Evolutionary conservation across 2,329 filamentous ascomycete species (phyloP).

Genomic region (Xylaria sp.): DNA sequence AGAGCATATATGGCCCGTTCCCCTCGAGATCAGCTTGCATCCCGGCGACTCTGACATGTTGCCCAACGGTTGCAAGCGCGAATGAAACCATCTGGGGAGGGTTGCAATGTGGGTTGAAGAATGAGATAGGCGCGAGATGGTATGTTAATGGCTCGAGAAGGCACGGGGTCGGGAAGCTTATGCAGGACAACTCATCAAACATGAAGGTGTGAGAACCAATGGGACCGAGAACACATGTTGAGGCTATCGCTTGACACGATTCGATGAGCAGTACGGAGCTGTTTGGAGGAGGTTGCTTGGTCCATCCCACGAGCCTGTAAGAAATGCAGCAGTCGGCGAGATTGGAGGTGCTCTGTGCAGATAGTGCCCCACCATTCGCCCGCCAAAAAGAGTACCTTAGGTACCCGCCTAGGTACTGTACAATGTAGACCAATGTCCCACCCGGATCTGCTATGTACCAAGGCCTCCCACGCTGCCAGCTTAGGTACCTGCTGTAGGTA

Average conservation of each 20-base stretch:
- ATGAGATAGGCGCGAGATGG: conserved; percentile 40
- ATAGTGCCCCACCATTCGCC: conserved; percentile 5
- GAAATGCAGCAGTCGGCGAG: conserved; percentile 9
- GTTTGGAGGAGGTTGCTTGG: conserved; percentile 22
- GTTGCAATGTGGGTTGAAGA: conserved; percentile 44
- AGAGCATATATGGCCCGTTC: conserved; percentile 23
- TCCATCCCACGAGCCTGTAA: conserved; percentile 19
- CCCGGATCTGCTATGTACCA: not conserved
- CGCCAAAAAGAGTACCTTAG: conserved; percentile 1
- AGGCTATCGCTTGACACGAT: conserved; percentile 43
- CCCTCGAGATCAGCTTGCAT: conserved; percentile 5
- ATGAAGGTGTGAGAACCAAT: conserved; percentile 36
- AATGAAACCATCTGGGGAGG: conserved; percentile 38
- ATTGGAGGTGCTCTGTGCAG: conserved; percentile 29
- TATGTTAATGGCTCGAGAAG: conserved; percentile 40
- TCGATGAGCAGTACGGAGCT: conserved; percentile 21
- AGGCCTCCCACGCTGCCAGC: not conserved
- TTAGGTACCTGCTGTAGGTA: not conserved
- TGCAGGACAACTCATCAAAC: conserved; percentile 49
- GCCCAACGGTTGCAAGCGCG: conserved; percentile 45
- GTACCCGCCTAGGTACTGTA: not conserved
- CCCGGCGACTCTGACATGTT: conserved; percentile 25
- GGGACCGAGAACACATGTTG: conserved; percentile 35
- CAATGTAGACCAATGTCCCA: conserved; percentile 3
- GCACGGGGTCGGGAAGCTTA: conserved; percentile 40